A percentile compares a stretch with the other conserved stretches of the same genome.
phyloP scores from a whole-genome alignment of 2,329 filamentous ascomycete species.

The Apiospora aurea region DNA sequence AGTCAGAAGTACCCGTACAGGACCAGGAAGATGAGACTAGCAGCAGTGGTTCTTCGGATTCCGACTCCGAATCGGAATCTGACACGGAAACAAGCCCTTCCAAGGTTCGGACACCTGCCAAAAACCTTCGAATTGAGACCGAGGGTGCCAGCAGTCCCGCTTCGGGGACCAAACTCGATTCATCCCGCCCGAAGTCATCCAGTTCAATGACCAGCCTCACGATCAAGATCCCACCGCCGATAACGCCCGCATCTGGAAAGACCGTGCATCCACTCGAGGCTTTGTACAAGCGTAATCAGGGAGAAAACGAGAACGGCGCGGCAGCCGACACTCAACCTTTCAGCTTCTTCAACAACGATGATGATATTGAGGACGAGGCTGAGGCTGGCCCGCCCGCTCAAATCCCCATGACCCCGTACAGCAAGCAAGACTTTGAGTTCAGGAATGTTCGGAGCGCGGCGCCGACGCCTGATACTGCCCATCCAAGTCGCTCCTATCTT shows the following conservation, averaged over 20 bases:
- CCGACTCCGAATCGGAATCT: conserved; percentile 32
- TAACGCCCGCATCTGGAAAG: conserved; percentile 52
- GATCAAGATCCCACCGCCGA: conserved; percentile 63
- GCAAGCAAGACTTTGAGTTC: conserved; percentile 77
- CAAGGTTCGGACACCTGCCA: conserved; percentile 26
- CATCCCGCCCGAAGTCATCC: conserved; percentile 56
- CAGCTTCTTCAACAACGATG: conserved; percentile 75
- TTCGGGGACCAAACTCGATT: conserved; percentile 40
- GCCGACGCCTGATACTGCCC: conserved; percentile 92
- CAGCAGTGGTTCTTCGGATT: conserved; percentile 44
- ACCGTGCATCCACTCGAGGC: conserved; percentile 85
- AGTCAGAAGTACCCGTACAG: background rate
- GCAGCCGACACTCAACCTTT: conserved; percentile 66
- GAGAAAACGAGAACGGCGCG: conserved; percentile 44
- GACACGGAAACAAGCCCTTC: conserved; percentile 32
- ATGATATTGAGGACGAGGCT: conserved; percentile 42
- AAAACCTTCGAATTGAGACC: conserved; percentile 34
- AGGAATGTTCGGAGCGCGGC: conserved; percentile 84
- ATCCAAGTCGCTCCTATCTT: conserved; percentile 70
- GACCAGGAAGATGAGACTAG: conserved; percentile 37
- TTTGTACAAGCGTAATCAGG: conserved; percentile 79
- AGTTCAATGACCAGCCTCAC: conserved; percentile 58
- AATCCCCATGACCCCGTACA: conserved; percentile 82
- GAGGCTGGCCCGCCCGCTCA: conserved; percentile 38
- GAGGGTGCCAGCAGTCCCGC: conserved; percentile 30